A percentile compares a stretch with the other conserved stretches of the same genome.
phyloP scores from a whole-genome alignment of 2,329 filamentous ascomycete genomes.

The Hymenoscyphus scutula region DNA sequence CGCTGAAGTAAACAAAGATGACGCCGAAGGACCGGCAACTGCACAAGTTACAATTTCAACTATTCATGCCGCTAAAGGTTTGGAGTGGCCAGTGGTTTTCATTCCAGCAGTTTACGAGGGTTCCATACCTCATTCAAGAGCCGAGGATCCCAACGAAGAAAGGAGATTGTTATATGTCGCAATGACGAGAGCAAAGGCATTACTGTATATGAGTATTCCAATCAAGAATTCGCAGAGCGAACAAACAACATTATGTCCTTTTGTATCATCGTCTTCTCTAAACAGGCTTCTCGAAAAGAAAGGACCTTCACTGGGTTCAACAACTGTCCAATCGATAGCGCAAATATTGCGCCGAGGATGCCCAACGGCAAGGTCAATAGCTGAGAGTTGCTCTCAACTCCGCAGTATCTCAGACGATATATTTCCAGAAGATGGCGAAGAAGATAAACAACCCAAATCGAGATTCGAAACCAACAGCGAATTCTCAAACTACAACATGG shows the following conservation, averaged over 20 bases:
- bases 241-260: slow-evolving; percentile 67
- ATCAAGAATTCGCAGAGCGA: slow-evolving; percentile 62
- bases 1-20: slow-evolving; percentile 68
- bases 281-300: slow-evolving; percentile 53
- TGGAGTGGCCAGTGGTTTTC: slow-evolving; percentile 96
- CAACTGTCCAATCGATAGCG: slow-evolving; percentile 63
- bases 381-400: slow-evolving; percentile 47
- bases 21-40: slow-evolving; percentile 53
- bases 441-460: slow-evolving; percentile 34
- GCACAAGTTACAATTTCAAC: slow-evolving; percentile 85
- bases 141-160: slow-evolving; percentile 86
- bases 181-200: slow-evolving; percentile 87
- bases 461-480: slow-evolving; percentile 38
- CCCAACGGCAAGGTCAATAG: slow-evolving; percentile 49
- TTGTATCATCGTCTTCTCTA: slow-evolving; percentile 58
- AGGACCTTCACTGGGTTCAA: slow-evolving; percentile 67
- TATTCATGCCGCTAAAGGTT: slow-evolving; percentile 91
- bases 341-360: slow-evolving; percentile 66
- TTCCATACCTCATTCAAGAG: slow-evolving; percentile 82
- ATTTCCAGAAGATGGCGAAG: slow-evolving; percentile 64
- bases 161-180: slow-evolving; percentile 87
- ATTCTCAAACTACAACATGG: slow-evolving; percentile 26
- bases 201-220: slow-evolving; percentile 84
- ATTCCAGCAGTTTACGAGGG: slow-evolving; percentile 87
- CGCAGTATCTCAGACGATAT: slow-evolving; percentile 63